Base-by-base conservation (phyloP, 2,329 filamentous ascomycete species). In the Trichoderma guizhouense region DNA sequence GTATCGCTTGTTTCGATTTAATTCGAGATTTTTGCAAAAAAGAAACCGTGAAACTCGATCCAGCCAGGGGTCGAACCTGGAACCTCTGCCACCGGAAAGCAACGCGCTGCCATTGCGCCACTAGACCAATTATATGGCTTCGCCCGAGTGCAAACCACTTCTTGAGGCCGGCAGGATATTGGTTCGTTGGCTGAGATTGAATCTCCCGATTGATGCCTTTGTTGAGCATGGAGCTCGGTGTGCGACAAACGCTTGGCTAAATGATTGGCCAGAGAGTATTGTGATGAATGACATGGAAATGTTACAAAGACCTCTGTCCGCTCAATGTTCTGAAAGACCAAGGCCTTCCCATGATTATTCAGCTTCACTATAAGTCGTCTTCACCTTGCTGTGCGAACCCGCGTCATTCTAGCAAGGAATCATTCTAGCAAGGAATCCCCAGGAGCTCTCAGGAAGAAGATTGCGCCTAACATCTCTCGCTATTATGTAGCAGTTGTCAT, bases 1-100 rank as follows among this genome's bases (percentile, higher is more conserved):
- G 14, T 15, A 18, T 57, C 18, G 43, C 18, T 21, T 21, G 43
- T 21, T 24, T 51, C n/a, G n/a, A 7, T 21, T 6, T 15, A n/a
- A 21, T 43, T 57, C 6, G 55, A 32, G 39, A 24, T 60, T 28
- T 36, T 18, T 21, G 28, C 64, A 43, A 36, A 53, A 67, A 47
- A 61, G n/a, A 14, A 53, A 32, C 55, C n/a, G 28, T 62, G 1
- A 63, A 51, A 47, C 61, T 65, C 79, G 73, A 80, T 76, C 55
- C 71, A 57, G 75, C 75, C 76, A 79, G 78, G 79, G 78, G 76
- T 80, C 79, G 79, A 80, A 79, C 79, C 79, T 79, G 76, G 74
- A 80, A 65, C 77, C 77, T 80, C 78, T 76, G 76, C 78, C 79
- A 79, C 79, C 79, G 77, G 79, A 80, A 79, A 79, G 77, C 76